Base-by-base conservation (phyloP, 495 filamentous ascomycete genomes). In the Aspergillus sclerotiicarbonarius region DNA sequence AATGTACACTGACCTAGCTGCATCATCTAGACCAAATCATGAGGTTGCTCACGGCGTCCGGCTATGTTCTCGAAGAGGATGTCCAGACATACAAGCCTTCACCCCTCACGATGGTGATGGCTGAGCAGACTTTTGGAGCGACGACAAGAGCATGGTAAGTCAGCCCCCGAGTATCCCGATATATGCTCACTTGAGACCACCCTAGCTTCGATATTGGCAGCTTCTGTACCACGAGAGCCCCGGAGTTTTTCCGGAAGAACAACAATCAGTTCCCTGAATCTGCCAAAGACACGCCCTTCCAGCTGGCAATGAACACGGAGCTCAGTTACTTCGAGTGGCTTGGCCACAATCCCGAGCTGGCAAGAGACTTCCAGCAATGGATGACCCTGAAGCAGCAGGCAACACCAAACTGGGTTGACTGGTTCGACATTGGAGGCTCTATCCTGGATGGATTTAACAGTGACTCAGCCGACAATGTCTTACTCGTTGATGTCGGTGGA, bases 401-500 rank as follows among this genome's bases (percentile, higher is more conserved):
- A 6, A 67, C 65, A 6, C 50, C 59, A 16, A 63, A 60, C 53
- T 72, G 69, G 69, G 48, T 64, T 0, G 61, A 70, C 29, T 70
- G 67, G 67, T 75, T 71, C 46, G 70, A 69, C 30, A 57, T 71
- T 4, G 41, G 69, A 37, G 56, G 60, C n/a, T 48, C 47, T 8
- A 46, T 71, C 21, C 18, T 65, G 32, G 56, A 67, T 53, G 66
- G 55, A 8, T 69, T 63, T 39, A 44, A 25, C 18, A 51, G 15
- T 15, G 4, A 59, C 18, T 19, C 35, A 13, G n/a, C 35, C 20
- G 52, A 72, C 6, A 55, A 63, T 8, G 51, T 75, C 18, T 58
- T 84, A 13, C 57, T 84, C 1, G 68, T 69, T 8, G 66, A 71
- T 33, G 54, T 67, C 13, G 64, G 59, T 9, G 64, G 67, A 13